Base-by-base conservation (phyloP, 306 rosid genomes). In the Rosa lucieae region DNA sequence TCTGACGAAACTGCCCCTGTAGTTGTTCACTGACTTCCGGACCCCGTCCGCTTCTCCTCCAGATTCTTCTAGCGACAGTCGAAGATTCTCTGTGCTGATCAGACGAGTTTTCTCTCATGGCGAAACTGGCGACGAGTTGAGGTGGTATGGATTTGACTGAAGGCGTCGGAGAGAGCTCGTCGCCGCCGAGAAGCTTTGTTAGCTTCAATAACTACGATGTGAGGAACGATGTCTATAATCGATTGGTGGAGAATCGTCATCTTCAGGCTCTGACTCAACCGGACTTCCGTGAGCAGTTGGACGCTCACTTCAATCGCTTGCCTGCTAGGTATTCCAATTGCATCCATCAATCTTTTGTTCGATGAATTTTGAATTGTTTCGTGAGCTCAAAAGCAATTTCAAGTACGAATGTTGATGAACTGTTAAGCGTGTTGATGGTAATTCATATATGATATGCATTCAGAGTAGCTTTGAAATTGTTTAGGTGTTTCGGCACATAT, bases 91-190 rank as follows among this genome's bases (percentile, higher is more conserved):
- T 44, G 75, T n/a, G 51, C 67, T 72, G 78, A 81, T 78, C 87
- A 47, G 40, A 75, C 82, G 52, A 55, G 47, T 56, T 51, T 70
- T 65, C 10, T 35, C 44, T 1, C 23, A 67, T 67, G 71, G 71
- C 5, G 18, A 40, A 17, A 39, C 48, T 15, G 18, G 26, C 17
- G n/a, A 26, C 37, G 72, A 11, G 2, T 32, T 55, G 66, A 56
- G n/a, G 39, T 26, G 76, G 23, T 2, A 90, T 93, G 97, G 99
- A 96, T 91, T 96, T 93, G 55, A 79, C 85, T 29, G 99, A 96
- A 82, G 99, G 99, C 32, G 92, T 96, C 1, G 99, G 99, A 68
- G 99, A 96, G 88, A 96, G 99, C 81, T 91, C 92, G 56, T 96
- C 99, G 78, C 99, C 99, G 40, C 96, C 97, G 32, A 84, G 93